These are phyloP conservation scores for Pseudogymnoascus destructans DNA, from an alignment of 2,329 filamentous ascomycete genomes.

Conservation along the genomic window DNA sequence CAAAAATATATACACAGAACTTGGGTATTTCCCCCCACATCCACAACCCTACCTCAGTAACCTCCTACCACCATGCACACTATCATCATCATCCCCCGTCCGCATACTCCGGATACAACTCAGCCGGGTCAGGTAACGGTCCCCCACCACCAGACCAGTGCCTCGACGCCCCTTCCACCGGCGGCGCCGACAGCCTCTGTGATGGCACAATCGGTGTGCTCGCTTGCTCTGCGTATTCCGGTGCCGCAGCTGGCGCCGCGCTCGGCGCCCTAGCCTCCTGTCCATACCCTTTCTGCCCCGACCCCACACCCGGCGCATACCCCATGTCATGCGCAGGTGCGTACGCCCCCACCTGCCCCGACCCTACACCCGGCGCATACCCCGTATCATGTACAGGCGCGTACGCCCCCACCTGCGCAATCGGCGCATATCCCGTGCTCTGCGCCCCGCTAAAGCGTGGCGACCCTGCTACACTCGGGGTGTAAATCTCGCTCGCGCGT, in stretches of 20 bases:
- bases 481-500: background rate
- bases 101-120: constrained; percentile 5
- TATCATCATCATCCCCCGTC: background rate
- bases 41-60: background rate
- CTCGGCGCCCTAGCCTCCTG: background rate
- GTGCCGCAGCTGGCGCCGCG: background rate
- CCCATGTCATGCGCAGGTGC: background rate
- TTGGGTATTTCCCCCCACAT: background rate
- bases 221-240: background rate
- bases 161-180: background rate
- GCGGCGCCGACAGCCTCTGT: background rate
- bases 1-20: background rate
- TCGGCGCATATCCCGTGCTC: background rate
- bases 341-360: background rate
- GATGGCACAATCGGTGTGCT: background rate
- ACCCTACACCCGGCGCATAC: background rate
- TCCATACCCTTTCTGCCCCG: background rate
- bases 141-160: background rate
- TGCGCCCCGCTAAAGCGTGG: background rate
- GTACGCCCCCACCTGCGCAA: background rate
- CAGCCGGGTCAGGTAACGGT: background rate
- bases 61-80: background rate
- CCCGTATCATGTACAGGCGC: background rate
- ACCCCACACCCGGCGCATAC: background rate
- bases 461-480: background rate